Evolutionary conservation across 73 alveolate species (phyloP), one percentile per base, ranked within the genome.

Genomic region (Symbiodinium natans): DNA sequence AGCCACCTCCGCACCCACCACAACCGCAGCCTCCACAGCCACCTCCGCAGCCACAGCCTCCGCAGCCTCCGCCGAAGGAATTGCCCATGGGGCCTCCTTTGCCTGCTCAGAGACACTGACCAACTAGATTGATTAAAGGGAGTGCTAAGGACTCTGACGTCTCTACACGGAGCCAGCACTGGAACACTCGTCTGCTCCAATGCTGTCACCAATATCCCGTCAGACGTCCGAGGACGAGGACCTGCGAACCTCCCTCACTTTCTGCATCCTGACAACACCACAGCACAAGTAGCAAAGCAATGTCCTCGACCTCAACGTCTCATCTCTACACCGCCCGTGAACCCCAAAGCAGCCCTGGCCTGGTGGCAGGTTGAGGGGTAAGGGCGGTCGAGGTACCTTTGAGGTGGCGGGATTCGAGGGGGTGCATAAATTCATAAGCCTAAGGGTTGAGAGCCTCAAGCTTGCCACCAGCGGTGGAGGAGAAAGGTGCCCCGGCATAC

Each of bases 371-470:
- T 89, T 89, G 87, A 89, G 46, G 4, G 96, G 96, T 87, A 89
- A n/a, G 39, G 96, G 96, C 39, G 96, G 96, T 41, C 96, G 96
- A 40, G 96, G 96, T 38, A 89, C 85, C 23, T 56, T 73, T 11
- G 74, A 19, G n/a, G n/a, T n/a, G n/a, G n/a, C n/a, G n/a, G n/a
- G n/a, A n/a, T n/a, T n/a, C n/a, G n/a, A n/a, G n/a, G 68, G 29
- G 68, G 68, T 52, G 27, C 68, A 17, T 27, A 21, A 5, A 27
- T 52, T 2, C 56, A 43, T n/a, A n/a, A n/a, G n/a, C n/a, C n/a
- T n/a, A n/a, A n/a, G n/a, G n/a, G n/a, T n/a, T n/a, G n/a, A n/a
- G n/a, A n/a, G n/a, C n/a, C n/a, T n/a, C n/a, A n/a, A n/a, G n/a
- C n/a, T n/a, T n/a, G n/a, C n/a, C n/a, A n/a, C n/a, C 17, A 52